Evolutionary conservation across 345 rosid species (phyloP), one percentile per base, ranked within the genome.

Genomic region (Eutrema heterophyllum): DNA sequence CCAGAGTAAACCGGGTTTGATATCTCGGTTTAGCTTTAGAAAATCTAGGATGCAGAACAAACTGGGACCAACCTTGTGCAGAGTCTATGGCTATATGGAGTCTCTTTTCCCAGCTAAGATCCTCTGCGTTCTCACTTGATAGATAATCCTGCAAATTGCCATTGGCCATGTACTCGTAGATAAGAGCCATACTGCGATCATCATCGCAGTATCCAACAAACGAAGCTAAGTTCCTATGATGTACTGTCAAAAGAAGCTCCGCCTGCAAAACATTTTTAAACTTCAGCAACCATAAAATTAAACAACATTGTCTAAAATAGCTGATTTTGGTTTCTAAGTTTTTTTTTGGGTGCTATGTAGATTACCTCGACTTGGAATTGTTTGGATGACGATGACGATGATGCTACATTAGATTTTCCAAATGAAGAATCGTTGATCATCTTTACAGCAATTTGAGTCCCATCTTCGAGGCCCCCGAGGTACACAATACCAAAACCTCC

Each of bases 401-500:
- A 75, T 57, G 44, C 2, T 49, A 64, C 76, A 32, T 70, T 71
- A 45, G 53, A 18, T n/a, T 63, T 50, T 41, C 44, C 82, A 70
- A 5, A 83, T 24, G 89, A 73, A 29, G 79, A 65, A 59, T 59
- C 53, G 11, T 86, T 83, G 2, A 85, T 77, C 86, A 87, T 59
- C 70, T 87, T 85, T 11, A 87, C 86, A 9, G 89, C 91, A 14
- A 87, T 83, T 79, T 82, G 67, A 39, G 81, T 52, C n/a, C 76
- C 76, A 38, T 76, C 78, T 64, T 80, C 78, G 1, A 85, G 65
- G 9, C 21, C 30, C 3, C 87, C 87, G 1, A 76, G 80, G 64
- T 74, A 85, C 14, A 87, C 89, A 13, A 71, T 77, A 51, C 91
- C 89, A 45, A 78, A 87, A 1, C 84, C 86, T 75, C 87, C 89